These are phyloP conservation scores for Irpex sp. DNA, from an alignment of 1,284 basidiomycete genomes.

Conservation along the genomic window DNA sequence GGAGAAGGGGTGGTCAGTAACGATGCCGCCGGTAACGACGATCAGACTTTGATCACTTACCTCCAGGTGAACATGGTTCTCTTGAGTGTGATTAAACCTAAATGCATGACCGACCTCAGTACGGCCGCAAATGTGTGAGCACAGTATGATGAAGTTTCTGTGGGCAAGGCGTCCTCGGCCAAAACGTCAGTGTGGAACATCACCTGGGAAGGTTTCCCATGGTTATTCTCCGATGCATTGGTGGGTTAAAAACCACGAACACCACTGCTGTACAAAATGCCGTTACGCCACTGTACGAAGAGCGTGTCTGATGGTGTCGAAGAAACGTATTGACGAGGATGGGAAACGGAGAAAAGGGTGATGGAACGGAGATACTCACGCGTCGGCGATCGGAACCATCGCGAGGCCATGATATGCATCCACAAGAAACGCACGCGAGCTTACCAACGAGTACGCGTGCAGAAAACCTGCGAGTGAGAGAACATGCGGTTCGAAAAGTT, in stretches of 20 bases:
- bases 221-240: neutral
- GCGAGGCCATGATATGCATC: slow-evolving; percentile 83
- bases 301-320: neutral
- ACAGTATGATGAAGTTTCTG: neutral
- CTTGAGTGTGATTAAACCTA: slow-evolving; percentile 80
- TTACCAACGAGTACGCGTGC: slow-evolving; percentile 77
- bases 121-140: neutral
- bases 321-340: neutral
- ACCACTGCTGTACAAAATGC: neutral
- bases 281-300: neutral
- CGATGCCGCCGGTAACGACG: slow-evolving; percentile 5
- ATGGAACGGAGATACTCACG: slow-evolving; percentile 44
- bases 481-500: slow-evolving; percentile 6
- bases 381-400: slow-evolving; percentile 89
- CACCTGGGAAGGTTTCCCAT: neutral
- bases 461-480: slow-evolving; percentile 50
- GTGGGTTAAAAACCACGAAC: neutral
- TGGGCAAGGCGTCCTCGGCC: neutral
- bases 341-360: slow-evolving; percentile 2
- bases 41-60: slow-evolving; percentile 34
- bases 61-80: slow-evolving; percentile 77
- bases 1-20: neutral
- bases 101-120: neutral
- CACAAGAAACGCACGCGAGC: slow-evolving; percentile 84
- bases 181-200: neutral